Evolutionary conservation across 2,329 filamentous ascomycete genomes (phyloP).

Genomic region (Diplocarpon mali): DNA sequence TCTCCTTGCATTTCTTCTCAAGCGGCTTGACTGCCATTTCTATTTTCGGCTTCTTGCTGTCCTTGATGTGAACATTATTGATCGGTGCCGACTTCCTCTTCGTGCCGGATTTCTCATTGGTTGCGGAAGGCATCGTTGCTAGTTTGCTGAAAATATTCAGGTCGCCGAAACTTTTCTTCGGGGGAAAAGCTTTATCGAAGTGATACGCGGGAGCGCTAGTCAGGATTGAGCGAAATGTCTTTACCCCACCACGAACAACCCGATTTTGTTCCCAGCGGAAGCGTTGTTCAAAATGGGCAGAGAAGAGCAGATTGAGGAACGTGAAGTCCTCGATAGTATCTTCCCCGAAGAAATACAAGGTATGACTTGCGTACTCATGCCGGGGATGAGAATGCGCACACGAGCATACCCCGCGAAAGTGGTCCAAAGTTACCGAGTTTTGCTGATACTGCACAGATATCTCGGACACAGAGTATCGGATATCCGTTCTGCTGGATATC

Average conservation of each 20-base stretch:
- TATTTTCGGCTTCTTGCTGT: slow-evolving; percentile 41
- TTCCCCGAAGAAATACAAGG: slow-evolving; percentile 96
- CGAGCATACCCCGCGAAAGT: not conserved
- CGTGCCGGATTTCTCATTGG: slow-evolving; percentile 36
- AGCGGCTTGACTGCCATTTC: slow-evolving; percentile 12
- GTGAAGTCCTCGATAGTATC: slow-evolving; percentile 95
- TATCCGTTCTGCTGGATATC: slow-evolving; percentile 76
- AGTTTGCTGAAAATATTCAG: not conserved
- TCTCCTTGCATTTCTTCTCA: not conserved
- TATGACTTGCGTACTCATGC: slow-evolving; percentile 30
- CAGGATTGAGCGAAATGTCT: not conserved
- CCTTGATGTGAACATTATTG: slow-evolving; percentile 34
- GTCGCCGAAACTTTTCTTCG: not conserved
- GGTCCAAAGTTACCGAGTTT: not conserved
- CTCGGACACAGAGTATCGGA: slow-evolving; percentile 78
- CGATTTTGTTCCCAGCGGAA: slow-evolving; percentile 1
- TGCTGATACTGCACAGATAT: slow-evolving; percentile 49
- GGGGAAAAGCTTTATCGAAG: slow-evolving; percentile 9
- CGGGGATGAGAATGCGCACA: not conserved
- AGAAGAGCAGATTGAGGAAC: slow-evolving; percentile 92
- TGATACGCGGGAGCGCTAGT: slow-evolving; percentile 3
- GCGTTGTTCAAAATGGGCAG: slow-evolving; percentile 41
- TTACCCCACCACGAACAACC: slow-evolving; percentile 1
- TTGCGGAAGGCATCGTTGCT: slow-evolving; percentile 25
- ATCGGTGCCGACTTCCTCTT: slow-evolving; percentile 45